phyloP scores from a whole-genome alignment of 2,329 filamentous ascomycete species.

The Colletotrichum sp. region DNA sequence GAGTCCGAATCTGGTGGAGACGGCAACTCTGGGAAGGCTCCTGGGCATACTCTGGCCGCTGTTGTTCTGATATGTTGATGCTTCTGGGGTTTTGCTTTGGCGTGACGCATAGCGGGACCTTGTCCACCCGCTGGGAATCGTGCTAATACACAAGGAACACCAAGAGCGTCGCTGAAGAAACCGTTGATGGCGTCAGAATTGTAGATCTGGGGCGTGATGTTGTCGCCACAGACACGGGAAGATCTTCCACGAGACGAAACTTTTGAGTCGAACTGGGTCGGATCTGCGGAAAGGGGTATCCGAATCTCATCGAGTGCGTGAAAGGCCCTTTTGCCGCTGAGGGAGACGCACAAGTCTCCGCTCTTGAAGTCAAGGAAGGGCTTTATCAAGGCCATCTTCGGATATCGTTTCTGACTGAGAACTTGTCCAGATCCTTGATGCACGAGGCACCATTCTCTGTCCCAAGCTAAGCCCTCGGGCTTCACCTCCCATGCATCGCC shows the following conservation, averaged over 20 bases:
- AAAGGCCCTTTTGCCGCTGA: constrained; percentile 37
- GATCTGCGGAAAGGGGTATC: constrained; percentile 72
- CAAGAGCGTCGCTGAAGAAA: constrained; percentile 81
- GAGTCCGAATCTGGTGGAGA: constrained; percentile 64
- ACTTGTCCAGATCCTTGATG: constrained; percentile 85
- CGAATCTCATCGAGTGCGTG: constrained; percentile 42
- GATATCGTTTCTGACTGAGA: constrained; percentile 87
- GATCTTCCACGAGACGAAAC: constrained; percentile 45
- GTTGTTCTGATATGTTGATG: constrained; percentile 45
- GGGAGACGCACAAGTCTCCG: constrained; percentile 69
- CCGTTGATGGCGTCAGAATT: constrained; percentile 65
- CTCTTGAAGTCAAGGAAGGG: constrained; percentile 74
- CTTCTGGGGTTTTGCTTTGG: constrained; percentile 73
- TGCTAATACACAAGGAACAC: constrained; percentile 81
- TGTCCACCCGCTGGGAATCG: constrained; percentile 76
- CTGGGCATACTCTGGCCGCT: constrained; percentile 49
- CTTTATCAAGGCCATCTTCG: constrained; percentile 83
- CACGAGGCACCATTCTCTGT: constrained; percentile 94
- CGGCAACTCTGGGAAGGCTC: constrained; percentile 56
- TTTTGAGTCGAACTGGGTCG: constrained; percentile 55
- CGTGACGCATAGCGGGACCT: constrained; percentile 66
- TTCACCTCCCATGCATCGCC: constrained; percentile 75
- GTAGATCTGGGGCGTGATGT: constrained; percentile 75
- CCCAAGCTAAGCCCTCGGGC: constrained; percentile 87
- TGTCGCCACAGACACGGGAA: constrained; percentile 84